These are phyloP conservation scores for Penicillium paxilli DNA, from an alignment of 495 filamentous ascomycete species.

Conservation along the genomic window DNA sequence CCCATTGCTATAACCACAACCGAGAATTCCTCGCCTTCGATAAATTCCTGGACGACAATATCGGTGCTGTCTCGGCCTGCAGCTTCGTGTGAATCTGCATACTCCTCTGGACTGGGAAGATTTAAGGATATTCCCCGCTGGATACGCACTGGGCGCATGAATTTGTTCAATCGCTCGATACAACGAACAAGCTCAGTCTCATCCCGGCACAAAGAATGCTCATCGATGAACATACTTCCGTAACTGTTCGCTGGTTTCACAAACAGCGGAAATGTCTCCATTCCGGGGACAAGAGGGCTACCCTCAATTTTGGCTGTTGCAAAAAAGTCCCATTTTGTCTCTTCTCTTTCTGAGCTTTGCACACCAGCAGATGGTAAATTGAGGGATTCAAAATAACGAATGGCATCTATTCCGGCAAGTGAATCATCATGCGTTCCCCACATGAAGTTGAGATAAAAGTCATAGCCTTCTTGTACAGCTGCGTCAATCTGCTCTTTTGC, in stretches of 20 bases:
- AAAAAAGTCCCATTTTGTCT: constrained; percentile 13
- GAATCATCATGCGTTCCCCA: constrained; percentile 18
- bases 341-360: constrained; percentile 6
- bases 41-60: constrained; percentile 13
- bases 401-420: constrained; percentile 12
- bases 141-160: constrained; percentile 6
- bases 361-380: constrained; percentile 8
- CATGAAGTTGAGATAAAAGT: constrained; percentile 19
- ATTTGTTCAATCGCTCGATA: constrained; percentile 2
- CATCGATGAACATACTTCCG: constrained; percentile 13
- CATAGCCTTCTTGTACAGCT: constrained; percentile 4
- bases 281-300: constrained; percentile 11
- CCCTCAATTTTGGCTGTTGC: constrained; percentile 1
- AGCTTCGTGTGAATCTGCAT: not conserved
- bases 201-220: constrained; percentile 9
- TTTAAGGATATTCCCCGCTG: constrained; percentile 3
- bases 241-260: constrained; percentile 12
- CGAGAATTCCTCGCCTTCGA: constrained; percentile 7
- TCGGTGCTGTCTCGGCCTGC: constrained; percentile 3
- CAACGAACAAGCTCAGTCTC: constrained; percentile 1
- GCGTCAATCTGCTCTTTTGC: constrained; percentile 16
- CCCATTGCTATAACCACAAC: constrained; percentile 10
- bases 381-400: constrained; percentile 17
- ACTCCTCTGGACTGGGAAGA: not conserved
- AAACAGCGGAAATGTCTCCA: constrained; percentile 5